A percentile compares a stretch with the other conserved stretches of the same genome.
Conservation (phyloP, 2,329 filamentous ascomycete genomes). For the Xylaria sp. region DNA sequence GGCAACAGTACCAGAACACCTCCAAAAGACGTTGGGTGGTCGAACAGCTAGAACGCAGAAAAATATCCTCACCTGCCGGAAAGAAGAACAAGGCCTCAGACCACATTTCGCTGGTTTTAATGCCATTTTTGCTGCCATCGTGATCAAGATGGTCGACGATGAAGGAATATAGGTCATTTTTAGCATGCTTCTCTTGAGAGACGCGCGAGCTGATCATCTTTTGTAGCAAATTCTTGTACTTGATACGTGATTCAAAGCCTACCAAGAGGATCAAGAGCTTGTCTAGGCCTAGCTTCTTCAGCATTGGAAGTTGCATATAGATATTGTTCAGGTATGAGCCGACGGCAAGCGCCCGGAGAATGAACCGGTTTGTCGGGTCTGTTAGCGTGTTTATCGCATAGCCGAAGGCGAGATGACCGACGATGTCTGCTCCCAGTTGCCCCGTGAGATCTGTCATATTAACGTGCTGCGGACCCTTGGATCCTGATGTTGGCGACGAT, state of each 20-base stretch:
- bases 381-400: constrained; percentile 38
- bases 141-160: constrained; percentile 29
- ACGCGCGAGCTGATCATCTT: constrained; percentile 36
- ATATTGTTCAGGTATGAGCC: constrained; percentile 34
- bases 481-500: not conserved
- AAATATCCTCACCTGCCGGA: constrained; percentile 23
- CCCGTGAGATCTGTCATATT: constrained; percentile 39
- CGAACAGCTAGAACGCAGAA: not conserved
- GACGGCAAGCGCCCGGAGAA: constrained; percentile 25
- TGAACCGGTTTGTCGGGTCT: constrained; percentile 29
- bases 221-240: constrained; percentile 31
- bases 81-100: constrained; percentile 34
- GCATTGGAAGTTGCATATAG: constrained; percentile 39
- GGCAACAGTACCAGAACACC: not conserved
- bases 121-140: not conserved
- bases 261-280: constrained; percentile 1
- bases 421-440: constrained; percentile 34
- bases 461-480: constrained; percentile 8
- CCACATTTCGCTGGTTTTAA: constrained; percentile 33
- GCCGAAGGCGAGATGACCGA: constrained; percentile 39
- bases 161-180: constrained; percentile 37
- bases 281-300: constrained; percentile 35
- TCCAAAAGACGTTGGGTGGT: too few species aligned
- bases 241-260: constrained; percentile 4
- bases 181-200: constrained; percentile 30